phyloP scores from a whole-genome alignment of 1,284 basidiomycete genomes.

The Papiliotrema flavescens region DNA sequence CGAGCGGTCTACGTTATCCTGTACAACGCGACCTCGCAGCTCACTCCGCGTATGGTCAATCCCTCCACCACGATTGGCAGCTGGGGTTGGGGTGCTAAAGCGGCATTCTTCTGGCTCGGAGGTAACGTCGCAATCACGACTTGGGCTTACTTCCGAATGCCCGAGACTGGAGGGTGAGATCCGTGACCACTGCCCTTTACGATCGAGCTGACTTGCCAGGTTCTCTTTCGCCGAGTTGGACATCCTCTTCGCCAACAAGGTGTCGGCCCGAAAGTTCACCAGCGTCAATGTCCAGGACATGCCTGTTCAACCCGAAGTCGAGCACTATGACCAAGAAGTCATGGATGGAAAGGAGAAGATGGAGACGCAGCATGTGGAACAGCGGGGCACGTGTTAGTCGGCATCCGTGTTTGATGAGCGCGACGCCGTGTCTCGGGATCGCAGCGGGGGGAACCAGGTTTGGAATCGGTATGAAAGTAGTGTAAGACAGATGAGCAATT shows the following conservation, averaged over 20 bases:
- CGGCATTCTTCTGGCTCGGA: conserved; percentile 44
- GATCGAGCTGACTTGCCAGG: neutral
- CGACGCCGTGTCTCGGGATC: too few relatives aligned
- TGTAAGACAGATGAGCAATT: too few relatives aligned
- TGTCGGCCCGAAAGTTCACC: conserved; percentile 11
- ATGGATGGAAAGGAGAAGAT: neutral
- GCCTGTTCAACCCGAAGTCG: neutral
- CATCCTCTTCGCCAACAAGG: conserved; percentile 18
- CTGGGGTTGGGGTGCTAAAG: conserved; percentile 22
- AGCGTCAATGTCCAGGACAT: neutral
- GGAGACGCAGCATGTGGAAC: too few relatives aligned
- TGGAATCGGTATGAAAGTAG: too few relatives aligned
- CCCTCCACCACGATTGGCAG: neutral
- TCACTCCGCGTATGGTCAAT: conserved; percentile 9
- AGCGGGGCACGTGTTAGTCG: too few relatives aligned
- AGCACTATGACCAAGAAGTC: neutral
- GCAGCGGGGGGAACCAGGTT: too few relatives aligned
- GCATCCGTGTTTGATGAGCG: too few relatives aligned
- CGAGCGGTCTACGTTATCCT: conserved; percentile 7
- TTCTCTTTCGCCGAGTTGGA: conserved; percentile 10
- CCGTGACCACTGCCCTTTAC: neutral
- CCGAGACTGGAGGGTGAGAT: conserved; percentile 34
- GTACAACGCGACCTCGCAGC: conserved; percentile 5
- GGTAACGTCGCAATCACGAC: conserved; percentile 4
- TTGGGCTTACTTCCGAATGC: conserved; percentile 30